Percentiles rank a stretch among this genome's conserved stretches.
Conservation (phyloP, 2,329 filamentous ascomycete species). For the Pseudocercospora fijiensis region DNA sequence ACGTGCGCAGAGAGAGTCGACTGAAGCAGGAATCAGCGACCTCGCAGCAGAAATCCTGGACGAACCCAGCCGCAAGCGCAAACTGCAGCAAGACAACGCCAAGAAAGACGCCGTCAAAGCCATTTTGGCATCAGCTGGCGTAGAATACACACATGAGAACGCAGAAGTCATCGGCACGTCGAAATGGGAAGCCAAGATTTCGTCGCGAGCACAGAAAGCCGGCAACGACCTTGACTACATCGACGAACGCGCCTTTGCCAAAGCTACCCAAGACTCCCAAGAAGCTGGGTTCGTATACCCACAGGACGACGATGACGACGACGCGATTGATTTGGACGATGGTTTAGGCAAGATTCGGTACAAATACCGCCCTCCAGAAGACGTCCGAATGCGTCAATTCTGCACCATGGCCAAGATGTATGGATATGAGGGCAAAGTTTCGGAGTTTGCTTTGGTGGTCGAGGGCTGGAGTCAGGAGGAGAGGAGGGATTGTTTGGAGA, state of each 20-base stretch:
- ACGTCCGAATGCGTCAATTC: slow-evolving; percentile 78
- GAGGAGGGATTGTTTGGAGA: slow-evolving; percentile 72
- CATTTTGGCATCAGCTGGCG: slow-evolving; percentile 82
- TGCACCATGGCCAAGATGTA: slow-evolving; percentile 83
- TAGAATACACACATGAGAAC: slow-evolving; percentile 95
- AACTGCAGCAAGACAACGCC: slow-evolving; percentile 37
- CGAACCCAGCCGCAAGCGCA: slow-evolving; percentile 34
- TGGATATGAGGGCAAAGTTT: slow-evolving; percentile 67
- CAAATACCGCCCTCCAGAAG: slow-evolving; percentile 69
- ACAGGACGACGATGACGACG: slow-evolving; percentile 23
- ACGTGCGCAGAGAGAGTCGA: slow-evolving; percentile 54
- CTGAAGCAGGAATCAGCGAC: slow-evolving; percentile 65
- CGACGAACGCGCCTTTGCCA: slow-evolving; percentile 43
- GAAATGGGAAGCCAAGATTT: slow-evolving; percentile 85
- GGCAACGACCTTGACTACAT: slow-evolving; percentile 53
- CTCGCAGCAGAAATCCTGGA: slow-evolving; percentile 63
- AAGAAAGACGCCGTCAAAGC: slow-evolving; percentile 77
- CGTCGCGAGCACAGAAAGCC: slow-evolving; percentile 68
- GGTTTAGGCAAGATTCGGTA: slow-evolving; percentile 48
- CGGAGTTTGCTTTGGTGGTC: slow-evolving; percentile 84
- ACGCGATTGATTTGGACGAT: slow-evolving; percentile 28
- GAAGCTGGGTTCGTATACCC: slow-evolving; percentile 9
- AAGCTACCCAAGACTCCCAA: slow-evolving; percentile 50
- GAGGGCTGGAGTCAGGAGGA: slow-evolving; percentile 87
- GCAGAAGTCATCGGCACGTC: slow-evolving; percentile 90